These are phyloP conservation scores for Margaritispora aquatica DNA, from an alignment of 495 filamentous ascomycete genomes.

Conservation along the genomic window DNA sequence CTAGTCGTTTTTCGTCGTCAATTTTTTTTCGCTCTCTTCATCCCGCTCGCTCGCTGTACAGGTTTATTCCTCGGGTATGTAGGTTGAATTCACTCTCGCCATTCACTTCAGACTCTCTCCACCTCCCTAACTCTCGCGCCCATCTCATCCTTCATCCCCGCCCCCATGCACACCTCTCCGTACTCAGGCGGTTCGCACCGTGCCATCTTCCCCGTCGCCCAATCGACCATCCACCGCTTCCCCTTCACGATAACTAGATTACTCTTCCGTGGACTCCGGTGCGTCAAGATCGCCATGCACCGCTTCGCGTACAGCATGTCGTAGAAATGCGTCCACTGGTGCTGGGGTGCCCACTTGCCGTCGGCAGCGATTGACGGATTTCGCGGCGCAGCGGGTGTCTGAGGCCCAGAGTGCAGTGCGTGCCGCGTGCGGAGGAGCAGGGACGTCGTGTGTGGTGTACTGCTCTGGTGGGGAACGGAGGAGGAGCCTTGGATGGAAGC, in stretches of 20 bases:
- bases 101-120: neutral
- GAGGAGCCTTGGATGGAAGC: neutral
- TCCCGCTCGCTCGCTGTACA: no score
- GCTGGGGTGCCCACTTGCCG: conserved; percentile 45
- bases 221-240: conserved; percentile 42
- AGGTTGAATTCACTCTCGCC: neutral
- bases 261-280: conserved; percentile 37
- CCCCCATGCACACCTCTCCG: conserved; percentile 7
- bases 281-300: conserved; percentile 44
- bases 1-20: no score
- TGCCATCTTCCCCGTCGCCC: conserved; percentile 37
- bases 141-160: neutral
- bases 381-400: conserved; percentile 1
- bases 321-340: conserved; percentile 39
- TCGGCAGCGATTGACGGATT: conserved; percentile 19
- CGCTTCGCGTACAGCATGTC: conserved; percentile 47
- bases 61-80: no score
- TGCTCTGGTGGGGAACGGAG: neutral
- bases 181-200: conserved; percentile 32
- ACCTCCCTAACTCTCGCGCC: neutral
- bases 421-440: conserved; percentile 8
- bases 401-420: neutral
- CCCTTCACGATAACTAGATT: conserved; percentile 40
- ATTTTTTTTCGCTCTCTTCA: no score
- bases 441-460: neutral